Evolutionary conservation across 2,329 filamentous ascomycete genomes (phyloP), one percentile per base, ranked within the genome.

Genomic region (Fusarium hostae): DNA sequence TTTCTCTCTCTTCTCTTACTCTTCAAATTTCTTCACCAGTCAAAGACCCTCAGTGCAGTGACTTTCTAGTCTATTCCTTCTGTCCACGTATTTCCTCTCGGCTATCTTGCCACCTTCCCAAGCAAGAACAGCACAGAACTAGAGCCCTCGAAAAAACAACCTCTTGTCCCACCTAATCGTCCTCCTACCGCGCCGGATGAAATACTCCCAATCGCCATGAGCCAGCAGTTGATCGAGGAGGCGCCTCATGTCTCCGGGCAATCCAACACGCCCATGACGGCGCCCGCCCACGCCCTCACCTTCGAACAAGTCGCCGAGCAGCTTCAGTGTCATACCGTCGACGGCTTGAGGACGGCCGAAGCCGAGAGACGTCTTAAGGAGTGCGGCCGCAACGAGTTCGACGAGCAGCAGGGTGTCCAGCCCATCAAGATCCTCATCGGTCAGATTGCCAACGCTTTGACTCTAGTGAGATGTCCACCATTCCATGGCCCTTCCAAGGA

Each of bases 371-470:
- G 90, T 30, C 81, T 91, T 5, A 83, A 87, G 28, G 79, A 88
- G 58, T 86, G 88, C 80, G 90, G 90, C 8, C 80, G 82, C n/a
- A 93, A 92, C 71, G 86, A 91, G 63, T 85, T 92, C 15, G 88
- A 89, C 57, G 87, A 90, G 50, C 85, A 83, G 9, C 82, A 86
- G 57, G 87, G 87, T 13, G 89, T 92, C 24, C 87, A 87, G 61
- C 85, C 88, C 28, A 72, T 86, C 59, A 90, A 91, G 76, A 92
- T 92, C 66, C 80, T 92, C 26, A 82, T 91, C 52, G 84, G 86
- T 35, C 90, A 92, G 76, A 83, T 92, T 60, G 89, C 89, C 64
- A 92, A 92, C 79, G 90, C 90, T 16, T 88, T 92, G 87, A 92
- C 88, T 71, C 79, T 92, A 79, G 90, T 90, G 75, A 75, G 78